Conservation (phyloP, 257 asterid genomes). For the Ehretia macrophylla region DNA sequence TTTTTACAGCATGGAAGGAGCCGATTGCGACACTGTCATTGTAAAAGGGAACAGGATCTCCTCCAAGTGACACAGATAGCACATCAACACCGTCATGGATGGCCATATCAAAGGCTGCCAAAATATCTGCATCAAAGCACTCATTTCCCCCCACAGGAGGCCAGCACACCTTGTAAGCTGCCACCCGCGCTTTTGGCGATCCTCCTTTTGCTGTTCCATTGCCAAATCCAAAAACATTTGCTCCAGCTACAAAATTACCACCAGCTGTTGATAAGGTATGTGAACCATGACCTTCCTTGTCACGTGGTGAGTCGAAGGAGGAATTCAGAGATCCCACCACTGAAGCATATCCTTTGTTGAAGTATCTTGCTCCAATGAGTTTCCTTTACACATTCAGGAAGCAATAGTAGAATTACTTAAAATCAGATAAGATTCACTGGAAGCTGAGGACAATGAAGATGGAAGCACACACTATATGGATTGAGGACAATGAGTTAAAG, state of each 20-base stretch:
- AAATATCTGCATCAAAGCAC: conserved; percentile 83
- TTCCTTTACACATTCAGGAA: conserved; percentile 42
- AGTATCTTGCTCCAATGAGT: conserved; percentile 90
- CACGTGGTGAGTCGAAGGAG: conserved; percentile 62
- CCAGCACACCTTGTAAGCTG: conserved; percentile 92
- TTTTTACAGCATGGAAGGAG: conserved; percentile 78
- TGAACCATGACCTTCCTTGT: conserved; percentile 79
- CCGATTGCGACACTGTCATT: conserved; percentile 81
- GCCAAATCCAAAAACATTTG: conserved; percentile 71
- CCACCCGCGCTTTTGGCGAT: conserved; percentile 84
- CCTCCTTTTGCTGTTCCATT: conserved; percentile 95
- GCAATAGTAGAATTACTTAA: background rate
- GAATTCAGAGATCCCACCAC: conserved; percentile 60
- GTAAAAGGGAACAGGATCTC: conserved; percentile 47
- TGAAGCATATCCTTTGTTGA: conserved; percentile 69
- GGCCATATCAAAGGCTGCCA: conserved; percentile 81
- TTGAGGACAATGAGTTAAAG: no score
- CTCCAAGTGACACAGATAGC: conserved; percentile 83
- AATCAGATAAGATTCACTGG: background rate
- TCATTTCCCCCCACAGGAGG: conserved; percentile 62
- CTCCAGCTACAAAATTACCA: conserved; percentile 62
- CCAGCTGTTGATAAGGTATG: conserved; percentile 97
- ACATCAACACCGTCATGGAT: conserved; percentile 94
- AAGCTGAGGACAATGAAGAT: no score
- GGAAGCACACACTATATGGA: no score